These are phyloP conservation scores for Thielaviopsis euricoi DNA, from an alignment of 2,329 filamentous ascomycete species.

Conservation along the genomic window DNA sequence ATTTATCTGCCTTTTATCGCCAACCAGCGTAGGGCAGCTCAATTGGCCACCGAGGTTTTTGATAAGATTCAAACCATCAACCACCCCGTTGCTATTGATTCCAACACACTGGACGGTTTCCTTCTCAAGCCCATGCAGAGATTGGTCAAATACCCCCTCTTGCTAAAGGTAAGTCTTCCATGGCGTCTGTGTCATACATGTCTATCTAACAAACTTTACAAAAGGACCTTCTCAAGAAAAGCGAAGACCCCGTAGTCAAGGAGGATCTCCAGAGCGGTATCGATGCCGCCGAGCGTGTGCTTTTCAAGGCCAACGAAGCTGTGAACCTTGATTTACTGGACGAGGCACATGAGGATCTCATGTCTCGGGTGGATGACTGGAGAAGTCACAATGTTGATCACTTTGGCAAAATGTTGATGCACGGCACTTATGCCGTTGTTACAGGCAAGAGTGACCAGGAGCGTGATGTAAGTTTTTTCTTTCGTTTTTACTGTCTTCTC, in stretches of 20 bases:
- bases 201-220: conserved; percentile 15
- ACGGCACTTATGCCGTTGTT: conserved; percentile 81
- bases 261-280: conserved; percentile 62
- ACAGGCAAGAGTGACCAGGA: conserved; percentile 82
- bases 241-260: conserved; percentile 53
- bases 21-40: conserved; percentile 82
- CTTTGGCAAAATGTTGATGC: conserved; percentile 78
- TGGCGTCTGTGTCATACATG: neutral
- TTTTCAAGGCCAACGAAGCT: conserved; percentile 76
- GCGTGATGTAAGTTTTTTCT: conserved; percentile 53
- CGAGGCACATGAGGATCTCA: conserved; percentile 70
- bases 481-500: too few species aligned
- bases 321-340: conserved; percentile 75
- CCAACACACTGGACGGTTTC: conserved; percentile 79
- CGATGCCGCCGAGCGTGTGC: conserved; percentile 62
- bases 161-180: conserved; percentile 54
- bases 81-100: conserved; percentile 68
- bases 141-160: conserved; percentile 80
- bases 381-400: conserved; percentile 79
- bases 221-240: conserved; percentile 76
- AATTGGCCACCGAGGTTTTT: conserved; percentile 69
- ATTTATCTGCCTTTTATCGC: conserved; percentile 97
- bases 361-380: conserved; percentile 83
- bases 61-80: conserved; percentile 67
- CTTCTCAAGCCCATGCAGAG: conserved; percentile 93